Evolutionary conservation across 768 basidiomycete species (phyloP).

Genomic region (Suillus discolor): DNA sequence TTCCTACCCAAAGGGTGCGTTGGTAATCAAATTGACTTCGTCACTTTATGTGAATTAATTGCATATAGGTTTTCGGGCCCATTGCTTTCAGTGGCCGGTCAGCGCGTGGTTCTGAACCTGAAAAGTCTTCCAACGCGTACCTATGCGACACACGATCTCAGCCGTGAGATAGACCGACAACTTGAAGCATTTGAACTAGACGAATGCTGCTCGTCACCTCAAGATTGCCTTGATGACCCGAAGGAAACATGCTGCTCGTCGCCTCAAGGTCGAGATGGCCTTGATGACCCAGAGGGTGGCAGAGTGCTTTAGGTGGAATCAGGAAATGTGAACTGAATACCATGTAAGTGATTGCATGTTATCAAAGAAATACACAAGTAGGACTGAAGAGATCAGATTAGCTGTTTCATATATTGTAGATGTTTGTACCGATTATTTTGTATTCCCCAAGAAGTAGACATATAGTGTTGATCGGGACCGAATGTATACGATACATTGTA

Average conservation of each 20-base stretch:
- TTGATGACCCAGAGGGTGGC: background rate
- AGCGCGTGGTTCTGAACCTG: constrained; percentile 27
- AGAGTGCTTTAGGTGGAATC: background rate
- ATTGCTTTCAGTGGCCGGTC: constrained; percentile 24
- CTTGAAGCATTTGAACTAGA: constrained; percentile 8
- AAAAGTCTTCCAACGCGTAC: constrained; percentile 10
- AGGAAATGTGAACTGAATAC: background rate
- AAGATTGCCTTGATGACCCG: background rate
- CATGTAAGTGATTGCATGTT: background rate
- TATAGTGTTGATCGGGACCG: background rate
- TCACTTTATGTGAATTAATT: background rate
- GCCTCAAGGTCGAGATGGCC: background rate
- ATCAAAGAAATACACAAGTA: background rate
- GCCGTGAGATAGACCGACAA: constrained; percentile 21
- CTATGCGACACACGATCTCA: constrained; percentile 17
- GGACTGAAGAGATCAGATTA: background rate
- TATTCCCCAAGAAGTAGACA: background rate
- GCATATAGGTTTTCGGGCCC: constrained; percentile 14
- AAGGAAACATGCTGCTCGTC: background rate
- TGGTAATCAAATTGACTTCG: background rate
- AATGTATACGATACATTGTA: background rate
- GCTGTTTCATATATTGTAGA: background rate
- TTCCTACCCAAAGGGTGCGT: constrained; percentile 9
- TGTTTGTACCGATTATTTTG: background rate
- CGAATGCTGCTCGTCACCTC: background rate